Evolutionary conservation across 2,329 filamentous ascomycete species (phyloP).

Genomic region (Fusarium stilboides): DNA sequence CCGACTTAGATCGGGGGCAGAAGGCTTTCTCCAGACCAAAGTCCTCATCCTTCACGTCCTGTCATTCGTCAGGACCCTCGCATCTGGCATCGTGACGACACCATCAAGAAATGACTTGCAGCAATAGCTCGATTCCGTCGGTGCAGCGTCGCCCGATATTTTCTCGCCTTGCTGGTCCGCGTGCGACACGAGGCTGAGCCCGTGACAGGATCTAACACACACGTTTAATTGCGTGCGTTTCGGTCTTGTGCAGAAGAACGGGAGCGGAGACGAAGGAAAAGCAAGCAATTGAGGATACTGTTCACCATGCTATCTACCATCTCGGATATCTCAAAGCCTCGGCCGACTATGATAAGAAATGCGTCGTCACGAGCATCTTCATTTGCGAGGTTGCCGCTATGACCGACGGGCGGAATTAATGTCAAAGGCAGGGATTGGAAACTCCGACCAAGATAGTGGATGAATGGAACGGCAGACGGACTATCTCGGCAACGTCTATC

Average conservation of each 20-base stretch:
- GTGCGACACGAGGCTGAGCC: constrained; percentile 39
- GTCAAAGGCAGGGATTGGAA: not conserved
- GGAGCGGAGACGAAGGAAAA: not conserved
- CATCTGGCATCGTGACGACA: constrained; percentile 27
- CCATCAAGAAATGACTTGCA: constrained; percentile 46
- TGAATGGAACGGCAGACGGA: constrained; percentile 4
- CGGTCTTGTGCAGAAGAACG: constrained; percentile 7
- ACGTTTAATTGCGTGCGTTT: constrained; percentile 44
- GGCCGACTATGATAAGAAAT: not conserved
- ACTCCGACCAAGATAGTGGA: not conserved
- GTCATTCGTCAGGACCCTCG: constrained; percentile 17
- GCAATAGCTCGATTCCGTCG: constrained; percentile 27
- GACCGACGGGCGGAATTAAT: not conserved
- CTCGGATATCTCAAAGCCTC: constrained; percentile 8
- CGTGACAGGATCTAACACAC: constrained; percentile 17
- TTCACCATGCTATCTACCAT: not conserved
- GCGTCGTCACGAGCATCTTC: not conserved
- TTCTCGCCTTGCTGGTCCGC: constrained; percentile 18
- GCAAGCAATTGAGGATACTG: not conserved
- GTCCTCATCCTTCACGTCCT: constrained; percentile 10
- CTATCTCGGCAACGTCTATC: constrained; percentile 13
- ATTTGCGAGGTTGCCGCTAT: not conserved
- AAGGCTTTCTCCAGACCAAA: constrained; percentile 20
- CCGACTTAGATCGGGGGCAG: constrained; percentile 18
- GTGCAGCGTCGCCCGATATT: constrained; percentile 15